These are phyloP conservation scores for Colletotrichum chlorophyti DNA, from an alignment of 2,329 filamentous ascomycete species.

Conservation along the genomic window DNA sequence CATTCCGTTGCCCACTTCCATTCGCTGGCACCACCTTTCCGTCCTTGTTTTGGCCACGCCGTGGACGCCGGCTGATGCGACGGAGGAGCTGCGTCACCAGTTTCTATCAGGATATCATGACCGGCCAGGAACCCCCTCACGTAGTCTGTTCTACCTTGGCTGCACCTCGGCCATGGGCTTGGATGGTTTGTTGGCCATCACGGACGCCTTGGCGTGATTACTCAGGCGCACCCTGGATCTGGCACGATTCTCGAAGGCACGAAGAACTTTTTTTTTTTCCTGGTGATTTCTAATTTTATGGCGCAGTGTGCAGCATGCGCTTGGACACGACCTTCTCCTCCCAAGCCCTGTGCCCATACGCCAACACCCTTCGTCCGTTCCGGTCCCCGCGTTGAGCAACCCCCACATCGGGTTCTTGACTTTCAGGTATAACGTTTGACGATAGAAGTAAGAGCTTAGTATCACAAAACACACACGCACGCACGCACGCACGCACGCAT, in stretches of 20 bases:
- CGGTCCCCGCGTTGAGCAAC: neutral
- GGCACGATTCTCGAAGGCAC: slow-evolving; percentile 18
- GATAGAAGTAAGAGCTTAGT: slow-evolving; percentile 4
- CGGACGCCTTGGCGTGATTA: neutral
- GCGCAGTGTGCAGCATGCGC: slow-evolving; percentile 2
- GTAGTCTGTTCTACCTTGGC: neutral
- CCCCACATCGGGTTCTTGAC: slow-evolving; percentile 1
- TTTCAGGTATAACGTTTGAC: slow-evolving; percentile 16
- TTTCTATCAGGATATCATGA: slow-evolving; percentile 14
- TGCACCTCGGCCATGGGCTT: neutral
- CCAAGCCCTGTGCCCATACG: neutral
- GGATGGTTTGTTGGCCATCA: neutral
- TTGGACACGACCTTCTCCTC: slow-evolving; percentile 4
- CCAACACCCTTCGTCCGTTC: slow-evolving; percentile 15
- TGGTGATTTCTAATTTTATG: too few species aligned
- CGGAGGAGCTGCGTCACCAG: slow-evolving; percentile 14
- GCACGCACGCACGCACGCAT: too few species aligned
- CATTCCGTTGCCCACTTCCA: slow-evolving; percentile 11
- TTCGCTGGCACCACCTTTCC: neutral
- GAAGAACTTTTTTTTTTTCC: slow-evolving; percentile 15
- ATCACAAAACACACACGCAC: neutral
- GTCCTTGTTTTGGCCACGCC: neutral
- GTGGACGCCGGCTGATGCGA: neutral
- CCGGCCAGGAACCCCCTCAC: slow-evolving; percentile 20
- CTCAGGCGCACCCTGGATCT: slow-evolving; percentile 9